phyloP scores from a whole-genome alignment of 148 eudicot species.

The Heliosperma pusillum region DNA sequence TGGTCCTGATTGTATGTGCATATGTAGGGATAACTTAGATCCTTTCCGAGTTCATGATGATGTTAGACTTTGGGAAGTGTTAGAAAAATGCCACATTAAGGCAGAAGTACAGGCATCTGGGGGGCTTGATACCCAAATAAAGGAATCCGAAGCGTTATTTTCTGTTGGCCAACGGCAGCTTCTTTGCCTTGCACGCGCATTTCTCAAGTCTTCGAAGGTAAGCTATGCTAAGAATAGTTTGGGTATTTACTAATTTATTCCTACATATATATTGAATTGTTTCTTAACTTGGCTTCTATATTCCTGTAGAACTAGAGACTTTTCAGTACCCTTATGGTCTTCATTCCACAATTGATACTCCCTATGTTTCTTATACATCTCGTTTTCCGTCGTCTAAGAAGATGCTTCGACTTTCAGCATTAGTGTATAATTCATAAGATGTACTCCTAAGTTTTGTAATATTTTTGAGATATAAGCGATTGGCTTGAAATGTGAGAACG shows the following conservation, averaged over 20 bases:
- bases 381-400: no score
- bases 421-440: no score
- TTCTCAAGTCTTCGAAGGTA: conserved; percentile 89
- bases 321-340: no score
- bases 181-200: conserved; percentile 93
- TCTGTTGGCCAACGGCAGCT: conserved; percentile 95
- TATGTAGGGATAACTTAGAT: conserved; percentile 76
- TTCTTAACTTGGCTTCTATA: not conserved
- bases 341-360: no score
- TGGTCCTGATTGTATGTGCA: conserved; percentile 1
- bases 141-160: conserved; percentile 65
- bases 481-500: no score
- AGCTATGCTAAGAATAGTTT: not conserved
- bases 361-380: no score
- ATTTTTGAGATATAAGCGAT: no score
- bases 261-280: not conserved
- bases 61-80: conserved; percentile 56
- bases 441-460: no score
- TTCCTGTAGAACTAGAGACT: no score
- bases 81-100: conserved; percentile 74
- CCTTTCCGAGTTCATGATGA: conserved; percentile 58
- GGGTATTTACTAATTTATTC: no score
- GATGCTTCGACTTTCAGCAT: no score
- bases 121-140: conserved; percentile 69
- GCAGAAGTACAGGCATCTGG: conserved; percentile 73